These are phyloP conservation scores for Candida anutae DNA, from an alignment of 1,139 yeast genomes.

Conservation along the genomic window DNA sequence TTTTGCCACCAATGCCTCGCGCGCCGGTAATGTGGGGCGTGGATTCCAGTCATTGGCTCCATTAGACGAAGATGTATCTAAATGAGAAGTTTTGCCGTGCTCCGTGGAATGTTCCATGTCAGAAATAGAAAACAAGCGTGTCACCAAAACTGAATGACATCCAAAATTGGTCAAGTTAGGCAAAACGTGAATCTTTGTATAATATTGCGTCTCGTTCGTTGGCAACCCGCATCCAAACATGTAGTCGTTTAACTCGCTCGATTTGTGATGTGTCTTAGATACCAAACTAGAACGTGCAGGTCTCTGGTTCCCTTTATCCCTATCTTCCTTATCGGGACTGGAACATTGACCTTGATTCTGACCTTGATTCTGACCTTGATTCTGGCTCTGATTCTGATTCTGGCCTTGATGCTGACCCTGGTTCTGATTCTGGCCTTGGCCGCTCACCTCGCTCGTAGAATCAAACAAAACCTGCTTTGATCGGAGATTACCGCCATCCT, in stretches of 20 bases:
- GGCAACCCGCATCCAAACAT: conserved; percentile 56
- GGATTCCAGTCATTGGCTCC: conserved; percentile 20
- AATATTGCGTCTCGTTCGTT: conserved; percentile 35
- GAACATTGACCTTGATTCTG: too few relatives aligned
- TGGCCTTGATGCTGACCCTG: too few relatives aligned
- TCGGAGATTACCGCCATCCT: conserved; percentile 45
- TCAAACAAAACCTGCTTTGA: conserved; percentile 44
- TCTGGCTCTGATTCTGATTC: conserved; percentile 9
- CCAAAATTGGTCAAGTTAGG: conserved; percentile 30
- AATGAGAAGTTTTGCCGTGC: conserved; percentile 1
- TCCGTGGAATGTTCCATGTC: conserved; percentile 13
- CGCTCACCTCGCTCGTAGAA: conserved; percentile 28
- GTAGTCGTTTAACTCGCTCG: conserved; percentile 39
- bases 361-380: too few relatives aligned
- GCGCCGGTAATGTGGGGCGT: conserved; percentile 23
- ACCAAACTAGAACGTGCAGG: too few relatives aligned
- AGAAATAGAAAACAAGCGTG: conserved; percentile 37
- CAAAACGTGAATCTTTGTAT: conserved; percentile 42
- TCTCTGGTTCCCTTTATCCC: too few relatives aligned
- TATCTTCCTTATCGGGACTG: too few relatives aligned
- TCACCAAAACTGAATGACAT: conserved; percentile 33
- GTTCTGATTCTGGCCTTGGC: too few relatives aligned
- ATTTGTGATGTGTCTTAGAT: conserved; percentile 30
- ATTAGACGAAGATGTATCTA: not conserved
- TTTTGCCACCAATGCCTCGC: conserved; percentile 4